Percentiles rank a stretch among this genome's conserved stretches.
Conservation (phyloP, 768 basidiomycete genomes). For the Mycena epipterygia region DNA sequence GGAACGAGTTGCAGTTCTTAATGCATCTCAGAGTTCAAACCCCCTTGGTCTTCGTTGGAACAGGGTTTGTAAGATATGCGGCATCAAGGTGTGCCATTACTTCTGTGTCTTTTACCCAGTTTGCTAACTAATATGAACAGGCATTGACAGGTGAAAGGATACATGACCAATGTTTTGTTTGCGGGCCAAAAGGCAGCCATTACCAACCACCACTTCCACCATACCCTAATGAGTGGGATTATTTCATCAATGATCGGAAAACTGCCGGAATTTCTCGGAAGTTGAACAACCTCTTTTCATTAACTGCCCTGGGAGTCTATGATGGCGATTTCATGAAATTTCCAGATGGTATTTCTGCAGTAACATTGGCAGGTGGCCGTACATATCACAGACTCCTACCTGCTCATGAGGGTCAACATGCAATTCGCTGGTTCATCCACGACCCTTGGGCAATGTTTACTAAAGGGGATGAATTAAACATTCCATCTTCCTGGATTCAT, state of each 20-base stretch:
- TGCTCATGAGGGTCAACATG: not conserved
- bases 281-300: not conserved
- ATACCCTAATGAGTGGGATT: not conserved
- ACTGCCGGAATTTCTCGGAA: not conserved
- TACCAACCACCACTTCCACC: not conserved
- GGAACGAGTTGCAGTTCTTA: not conserved
- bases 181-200: too few species aligned
- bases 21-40: too few species aligned
- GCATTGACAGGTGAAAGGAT: too few species aligned
- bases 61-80: not conserved
- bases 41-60: not conserved
- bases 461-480: not conserved
- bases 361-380: not conserved
- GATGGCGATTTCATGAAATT: not conserved
- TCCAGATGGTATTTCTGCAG: not conserved
- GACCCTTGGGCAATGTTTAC: not conserved
- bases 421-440: not conserved
- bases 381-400: not conserved
- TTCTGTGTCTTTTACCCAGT: too few species aligned
- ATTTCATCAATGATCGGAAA: not conserved
- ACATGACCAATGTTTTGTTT: too few species aligned
- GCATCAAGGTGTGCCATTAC: not conserved
- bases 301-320: not conserved
- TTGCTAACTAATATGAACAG: too few species aligned
- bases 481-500: not conserved